Evolutionary conservation across 441 rosid species (phyloP).

Genomic region (Corymbia calophylla): DNA sequence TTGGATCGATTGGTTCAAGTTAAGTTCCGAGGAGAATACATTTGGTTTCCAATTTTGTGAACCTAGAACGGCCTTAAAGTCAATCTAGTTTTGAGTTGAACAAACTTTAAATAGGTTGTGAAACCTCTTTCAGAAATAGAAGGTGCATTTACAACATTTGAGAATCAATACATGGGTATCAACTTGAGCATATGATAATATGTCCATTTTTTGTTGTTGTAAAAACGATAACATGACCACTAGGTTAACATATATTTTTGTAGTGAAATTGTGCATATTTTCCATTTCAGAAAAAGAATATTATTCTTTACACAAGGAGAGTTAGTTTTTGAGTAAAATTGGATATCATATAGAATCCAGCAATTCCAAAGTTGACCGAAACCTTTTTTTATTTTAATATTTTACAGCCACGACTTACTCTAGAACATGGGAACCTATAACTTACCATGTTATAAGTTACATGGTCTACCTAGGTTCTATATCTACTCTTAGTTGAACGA

Average conservation of each 20-base stretch:
- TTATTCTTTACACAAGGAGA: background rate
- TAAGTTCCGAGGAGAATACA: fast-evolving
- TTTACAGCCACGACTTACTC: background rate
- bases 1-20: background rate
- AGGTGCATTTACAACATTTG: background rate
- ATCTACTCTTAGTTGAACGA: no score
- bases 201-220: background rate
- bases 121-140: background rate
- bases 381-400: background rate
- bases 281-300: background rate
- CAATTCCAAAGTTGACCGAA: background rate
- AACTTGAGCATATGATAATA: background rate
- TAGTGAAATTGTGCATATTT: background rate
- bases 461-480: no score
- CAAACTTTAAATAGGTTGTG: fast-evolving
- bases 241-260: background rate
- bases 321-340: background rate
- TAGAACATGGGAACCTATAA: no score
- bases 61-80: background rate
- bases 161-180: background rate
- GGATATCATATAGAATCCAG: background rate
- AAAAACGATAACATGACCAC: background rate
- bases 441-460: no score
- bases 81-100: background rate
- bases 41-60: background rate